Evolutionary conservation across 2,329 filamentous ascomycete genomes (phyloP).

Genomic region (Claviceps sp.): DNA sequence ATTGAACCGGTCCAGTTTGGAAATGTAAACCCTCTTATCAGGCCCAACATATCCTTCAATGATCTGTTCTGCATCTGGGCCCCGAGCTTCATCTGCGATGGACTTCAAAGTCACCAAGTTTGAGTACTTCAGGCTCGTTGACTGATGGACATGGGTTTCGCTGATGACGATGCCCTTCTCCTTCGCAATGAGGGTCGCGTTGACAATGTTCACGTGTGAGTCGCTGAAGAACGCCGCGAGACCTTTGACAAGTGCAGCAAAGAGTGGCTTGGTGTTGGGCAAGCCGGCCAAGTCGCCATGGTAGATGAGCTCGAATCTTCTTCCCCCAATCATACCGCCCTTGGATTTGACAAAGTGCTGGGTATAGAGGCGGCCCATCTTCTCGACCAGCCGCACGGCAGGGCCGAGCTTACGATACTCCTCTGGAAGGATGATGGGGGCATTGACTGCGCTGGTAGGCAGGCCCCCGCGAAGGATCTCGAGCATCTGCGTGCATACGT

Average conservation of each 20-base stretch:
- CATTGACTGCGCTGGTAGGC: constrained; percentile 66
- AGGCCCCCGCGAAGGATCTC: constrained; percentile 60
- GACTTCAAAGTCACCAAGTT: constrained; percentile 59
- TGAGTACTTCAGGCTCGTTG: constrained; percentile 50
- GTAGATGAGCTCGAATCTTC: constrained; percentile 63
- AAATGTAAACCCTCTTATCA: constrained; percentile 53
- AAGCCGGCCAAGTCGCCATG: constrained; percentile 60
- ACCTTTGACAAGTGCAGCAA: constrained; percentile 67
- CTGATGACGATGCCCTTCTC: constrained; percentile 68
- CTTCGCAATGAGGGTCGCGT: constrained; percentile 60
- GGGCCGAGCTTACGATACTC: constrained; percentile 68
- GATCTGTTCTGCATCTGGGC: constrained; percentile 23
- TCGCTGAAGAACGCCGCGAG: constrained; percentile 57
- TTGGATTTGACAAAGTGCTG: constrained; percentile 49
- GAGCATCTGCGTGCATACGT: constrained; percentile 69
- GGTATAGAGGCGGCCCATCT: constrained; percentile 67
- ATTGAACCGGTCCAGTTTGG: constrained; percentile 57
- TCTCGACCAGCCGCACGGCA: constrained; percentile 63
- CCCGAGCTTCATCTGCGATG: constrained; percentile 17
- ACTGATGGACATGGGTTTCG: constrained; percentile 53
- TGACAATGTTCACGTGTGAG: constrained; percentile 67
- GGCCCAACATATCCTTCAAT: constrained; percentile 52
- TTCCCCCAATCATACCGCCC: constrained; percentile 40
- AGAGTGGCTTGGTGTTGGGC: constrained; percentile 64
- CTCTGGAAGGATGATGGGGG: constrained; percentile 66